Evolutionary conservation across 169 alveolate species (phyloP).

Genomic region (Cryptosporidium andersoni): DNA sequence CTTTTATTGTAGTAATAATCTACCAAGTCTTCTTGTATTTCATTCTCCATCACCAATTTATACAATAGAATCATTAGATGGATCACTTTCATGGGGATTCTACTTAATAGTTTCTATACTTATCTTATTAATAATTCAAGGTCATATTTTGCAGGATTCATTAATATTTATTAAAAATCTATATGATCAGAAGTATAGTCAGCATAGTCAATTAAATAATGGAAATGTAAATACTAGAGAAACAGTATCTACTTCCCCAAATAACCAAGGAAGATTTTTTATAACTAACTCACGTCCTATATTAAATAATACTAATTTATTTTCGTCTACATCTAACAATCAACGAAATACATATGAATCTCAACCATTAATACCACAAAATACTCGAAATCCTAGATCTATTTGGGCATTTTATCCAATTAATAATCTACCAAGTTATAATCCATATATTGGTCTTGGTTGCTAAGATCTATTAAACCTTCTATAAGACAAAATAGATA

Average conservation of each 20-base stretch:
- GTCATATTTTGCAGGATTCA: slow-evolving; percentile 32
- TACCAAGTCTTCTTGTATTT: slow-evolving; percentile 14
- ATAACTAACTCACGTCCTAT: too few relatives aligned
- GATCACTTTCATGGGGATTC: slow-evolving; percentile 62
- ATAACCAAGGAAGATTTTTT: too few relatives aligned
- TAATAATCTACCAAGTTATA: slow-evolving; percentile 27
- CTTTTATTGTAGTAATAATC: slow-evolving; percentile 23
- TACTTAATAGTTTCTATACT: slow-evolving; percentile 13
- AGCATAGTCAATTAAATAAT: background rate
- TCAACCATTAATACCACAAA: background rate
- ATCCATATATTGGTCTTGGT: slow-evolving; percentile 14
- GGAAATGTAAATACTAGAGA: background rate
- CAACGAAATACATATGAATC: background rate
- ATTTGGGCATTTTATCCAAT: slow-evolving; percentile 69
- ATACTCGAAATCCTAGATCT: slow-evolving; percentile 30
- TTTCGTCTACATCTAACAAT: background rate
- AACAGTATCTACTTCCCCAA: too few relatives aligned
- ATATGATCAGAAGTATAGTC: slow-evolving; percentile 13
- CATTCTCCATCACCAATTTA: slow-evolving; percentile 28
- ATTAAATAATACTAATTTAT: background rate
- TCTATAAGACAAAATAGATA: background rate
- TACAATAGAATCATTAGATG: slow-evolving; percentile 9
- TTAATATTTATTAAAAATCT: slow-evolving; percentile 27
- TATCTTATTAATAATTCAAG: slow-evolving; percentile 21
- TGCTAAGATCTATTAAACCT: background rate